These are phyloP conservation scores for Euphorbia peplus DNA, from an alignment of 345 rosid genomes.

Conservation along the genomic window DNA sequence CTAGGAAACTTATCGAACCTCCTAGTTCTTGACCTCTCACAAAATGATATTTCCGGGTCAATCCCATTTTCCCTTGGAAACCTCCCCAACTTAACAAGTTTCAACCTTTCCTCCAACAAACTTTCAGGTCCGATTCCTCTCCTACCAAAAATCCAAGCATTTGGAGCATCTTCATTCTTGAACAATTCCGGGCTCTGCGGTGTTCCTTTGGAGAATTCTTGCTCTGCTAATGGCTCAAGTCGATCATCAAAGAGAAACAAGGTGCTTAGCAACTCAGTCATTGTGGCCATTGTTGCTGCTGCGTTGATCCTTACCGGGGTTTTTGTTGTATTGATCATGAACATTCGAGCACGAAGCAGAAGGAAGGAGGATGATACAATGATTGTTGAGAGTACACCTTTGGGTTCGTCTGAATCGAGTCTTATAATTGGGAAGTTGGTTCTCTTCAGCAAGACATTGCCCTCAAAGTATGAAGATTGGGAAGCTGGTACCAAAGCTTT, in stretches of 20 bases:
- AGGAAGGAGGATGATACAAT: slow-evolving; percentile 41
- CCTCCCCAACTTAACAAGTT: slow-evolving; percentile 41
- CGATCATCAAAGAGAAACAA: slow-evolving; percentile 36
- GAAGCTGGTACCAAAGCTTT: slow-evolving; percentile 86
- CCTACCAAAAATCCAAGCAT: slow-evolving; percentile 43
- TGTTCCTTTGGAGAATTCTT: slow-evolving; percentile 54
- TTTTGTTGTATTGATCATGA: slow-evolving; percentile 73
- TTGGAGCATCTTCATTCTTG: slow-evolving; percentile 63
- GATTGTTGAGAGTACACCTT: slow-evolving; percentile 72
- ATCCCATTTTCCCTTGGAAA: slow-evolving; percentile 71
- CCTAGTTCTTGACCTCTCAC: slow-evolving; percentile 63
- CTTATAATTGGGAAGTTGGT: slow-evolving; percentile 86
- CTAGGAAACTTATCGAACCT: slow-evolving; percentile 58
- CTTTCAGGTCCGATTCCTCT: slow-evolving; percentile 73
- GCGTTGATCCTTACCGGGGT: slow-evolving; percentile 81
- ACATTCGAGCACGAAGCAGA: slow-evolving; percentile 64
- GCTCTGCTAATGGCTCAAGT: slow-evolving; percentile 41
- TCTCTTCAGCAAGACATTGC: slow-evolving; percentile 86
- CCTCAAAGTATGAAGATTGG: slow-evolving; percentile 96
- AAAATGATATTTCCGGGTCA: slow-evolving; percentile 61
- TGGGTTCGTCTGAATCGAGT: slow-evolving; percentile 62
- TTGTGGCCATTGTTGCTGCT: slow-evolving; percentile 80
- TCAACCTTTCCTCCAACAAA: slow-evolving; percentile 73
- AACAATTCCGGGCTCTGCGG: slow-evolving; percentile 82
- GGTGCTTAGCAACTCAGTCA: slow-evolving; percentile 68